Conservation (phyloP, 345 rosid species). For the Boechera divaricarpa region DNA sequence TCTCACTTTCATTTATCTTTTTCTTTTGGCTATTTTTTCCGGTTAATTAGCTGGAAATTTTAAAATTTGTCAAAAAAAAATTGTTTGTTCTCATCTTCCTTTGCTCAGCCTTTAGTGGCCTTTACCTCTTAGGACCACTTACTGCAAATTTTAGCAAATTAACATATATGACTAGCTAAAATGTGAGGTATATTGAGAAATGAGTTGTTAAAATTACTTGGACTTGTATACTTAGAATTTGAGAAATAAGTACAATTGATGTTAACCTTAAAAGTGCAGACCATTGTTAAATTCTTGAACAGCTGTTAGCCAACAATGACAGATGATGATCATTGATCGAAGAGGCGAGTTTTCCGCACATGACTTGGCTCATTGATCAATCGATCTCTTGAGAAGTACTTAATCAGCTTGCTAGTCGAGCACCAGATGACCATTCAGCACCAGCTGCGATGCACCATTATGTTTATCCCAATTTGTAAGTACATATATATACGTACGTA, state of each 20-base stretch:
- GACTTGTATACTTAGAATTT: background rate
- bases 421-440: conserved; percentile 20
- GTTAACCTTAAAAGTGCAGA: conserved; percentile 19
- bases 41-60: background rate
- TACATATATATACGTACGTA: background rate
- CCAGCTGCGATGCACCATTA: background rate
- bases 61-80: background rate
- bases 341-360: background rate
- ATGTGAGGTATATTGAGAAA: conserved; percentile 26
- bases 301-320: background rate
- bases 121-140: conserved; percentile 37
- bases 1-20: background rate
- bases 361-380: conserved; percentile 2
- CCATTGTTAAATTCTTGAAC: conserved; percentile 8
- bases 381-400: conserved; percentile 4
- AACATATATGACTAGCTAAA: background rate
- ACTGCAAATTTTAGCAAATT: conserved; percentile 13
- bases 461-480: conserved; percentile 20
- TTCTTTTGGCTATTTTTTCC: background rate
- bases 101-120: conserved; percentile 25
- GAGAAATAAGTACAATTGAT: background rate
- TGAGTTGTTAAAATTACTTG: background rate
- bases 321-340: background rate
- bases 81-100: conserved; percentile 24
- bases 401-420: conserved; percentile 6